These are phyloP conservation scores for Candida frijolesensis DNA, from an alignment of 1,139 yeast species.

Conservation along the genomic window DNA sequence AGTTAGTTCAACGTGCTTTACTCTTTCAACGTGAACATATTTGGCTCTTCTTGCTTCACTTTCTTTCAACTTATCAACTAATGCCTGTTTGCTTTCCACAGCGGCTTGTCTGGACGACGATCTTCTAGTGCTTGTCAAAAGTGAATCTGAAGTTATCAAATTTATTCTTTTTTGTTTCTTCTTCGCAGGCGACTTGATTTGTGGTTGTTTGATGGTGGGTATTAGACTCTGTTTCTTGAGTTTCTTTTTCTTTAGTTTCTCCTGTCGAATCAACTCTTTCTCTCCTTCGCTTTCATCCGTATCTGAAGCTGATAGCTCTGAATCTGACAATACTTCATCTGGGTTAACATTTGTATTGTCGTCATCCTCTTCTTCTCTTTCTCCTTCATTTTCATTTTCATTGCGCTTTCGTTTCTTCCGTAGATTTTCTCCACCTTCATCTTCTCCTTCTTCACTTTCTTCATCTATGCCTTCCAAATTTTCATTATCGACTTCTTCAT, in stretches of 20 bases:
- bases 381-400: conserved; percentile 20
- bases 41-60: conserved; percentile 68
- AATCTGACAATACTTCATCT: conserved; percentile 56
- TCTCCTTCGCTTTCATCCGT: conserved; percentile 71
- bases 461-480: conserved; percentile 27
- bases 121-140: conserved; percentile 56
- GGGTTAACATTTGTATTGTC: conserved; percentile 24
- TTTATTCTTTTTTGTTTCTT: conserved; percentile 23
- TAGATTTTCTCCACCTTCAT: conserved; percentile 15
- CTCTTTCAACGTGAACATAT: conserved; percentile 40
- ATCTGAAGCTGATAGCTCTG: conserved; percentile 51
- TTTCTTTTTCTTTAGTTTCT: conserved; percentile 43
- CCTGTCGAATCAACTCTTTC: conserved; percentile 58
- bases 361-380: conserved; percentile 8
- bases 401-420: conserved; percentile 11
- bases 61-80: conserved; percentile 71
- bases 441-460: conserved; percentile 22
- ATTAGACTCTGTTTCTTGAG: conserved; percentile 30
- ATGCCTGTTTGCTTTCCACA: conserved; percentile 73
- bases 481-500: conserved; percentile 38
- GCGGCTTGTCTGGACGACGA: conserved; percentile 81
- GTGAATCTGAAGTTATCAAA: conserved; percentile 45
- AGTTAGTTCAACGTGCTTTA: conserved; percentile 58
- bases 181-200: conserved; percentile 13
- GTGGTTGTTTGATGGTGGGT: conserved; percentile 50